phyloP scores from a whole-genome alignment of 345 rosid genomes.

The Populus pruinosa region DNA sequence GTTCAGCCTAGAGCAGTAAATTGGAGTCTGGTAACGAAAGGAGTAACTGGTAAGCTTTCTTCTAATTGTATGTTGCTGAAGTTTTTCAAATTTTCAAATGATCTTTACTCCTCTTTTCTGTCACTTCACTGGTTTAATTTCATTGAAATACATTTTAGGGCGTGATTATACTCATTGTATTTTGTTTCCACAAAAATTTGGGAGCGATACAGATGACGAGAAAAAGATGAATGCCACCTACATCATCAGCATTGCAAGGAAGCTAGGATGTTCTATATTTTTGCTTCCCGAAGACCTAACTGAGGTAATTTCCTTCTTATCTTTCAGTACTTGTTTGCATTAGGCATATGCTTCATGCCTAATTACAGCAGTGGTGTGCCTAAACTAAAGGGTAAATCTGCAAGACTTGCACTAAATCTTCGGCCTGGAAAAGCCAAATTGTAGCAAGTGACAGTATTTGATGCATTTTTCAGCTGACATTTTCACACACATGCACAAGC shows the following conservation, averaged over 20 bases:
- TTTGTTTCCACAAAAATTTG: slow-evolving; percentile 2
- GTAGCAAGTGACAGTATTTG: too few species aligned
- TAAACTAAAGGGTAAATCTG: too few species aligned
- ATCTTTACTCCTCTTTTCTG: not conserved
- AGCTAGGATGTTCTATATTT: slow-evolving; percentile 93
- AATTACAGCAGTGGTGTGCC: too few species aligned
- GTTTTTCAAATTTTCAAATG: not conserved
- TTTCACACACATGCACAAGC: too few species aligned
- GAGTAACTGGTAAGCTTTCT: slow-evolving; percentile 55
- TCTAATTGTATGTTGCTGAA: not conserved
- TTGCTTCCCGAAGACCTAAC: slow-evolving; percentile 93
- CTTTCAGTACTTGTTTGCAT: not conserved
- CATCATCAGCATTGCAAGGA: slow-evolving; percentile 90
- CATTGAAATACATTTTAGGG: too few species aligned
- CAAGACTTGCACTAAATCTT: too few species aligned
- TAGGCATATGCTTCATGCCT: too few species aligned
- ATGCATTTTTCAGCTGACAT: too few species aligned
- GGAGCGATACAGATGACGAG: slow-evolving; percentile 59
- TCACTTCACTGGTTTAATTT: too few species aligned
- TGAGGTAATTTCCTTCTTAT: slow-evolving; percentile 49
- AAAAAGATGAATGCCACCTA: slow-evolving; percentile 96
- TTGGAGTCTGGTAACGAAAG: slow-evolving; percentile 94
- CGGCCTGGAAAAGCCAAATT: too few species aligned
- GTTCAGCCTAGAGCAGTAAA: slow-evolving; percentile 89
- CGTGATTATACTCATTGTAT: too few species aligned